Evolutionary conservation across 352 stramenopile species (phyloP), one percentile per base, ranked within the genome.

Genomic region (Phytophthora capsici): DNA sequence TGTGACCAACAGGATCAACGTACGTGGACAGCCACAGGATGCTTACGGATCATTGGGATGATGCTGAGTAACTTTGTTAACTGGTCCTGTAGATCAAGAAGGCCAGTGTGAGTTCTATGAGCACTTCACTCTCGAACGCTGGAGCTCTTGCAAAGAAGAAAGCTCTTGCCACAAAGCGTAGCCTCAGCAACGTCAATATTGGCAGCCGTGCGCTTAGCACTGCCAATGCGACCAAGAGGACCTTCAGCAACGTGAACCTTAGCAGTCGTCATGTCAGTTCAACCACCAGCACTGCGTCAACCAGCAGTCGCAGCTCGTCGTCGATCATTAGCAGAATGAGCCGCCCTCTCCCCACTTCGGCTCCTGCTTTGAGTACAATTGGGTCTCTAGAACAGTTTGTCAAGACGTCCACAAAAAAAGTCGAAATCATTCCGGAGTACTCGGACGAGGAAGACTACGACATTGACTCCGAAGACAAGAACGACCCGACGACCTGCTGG

Each of bases 391-490:
- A 67, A 40, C 28, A 80, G 9, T 47, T 44, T 19, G 58, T 77
- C 32, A 78, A 77, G 45, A 43, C 34, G 14, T 68, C 48, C 5
- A 69, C 79, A 20, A 68, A 32, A 32, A 12, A 69, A 36, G 45
- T 77, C 30, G 50, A 69, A 19, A 36, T 77, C 43, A 41, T 66
- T 13, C 43, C 57, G 4, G 22, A 26, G 17, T 66, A 44, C 32
- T 20, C n/a, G 2, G 50, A 73, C 54, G 34, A 61, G 26, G 57
- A 78, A 22, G 68, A 77, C 14, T 71, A 90, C 41, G 88, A 94
- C 56, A 94, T 95, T 58, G 87, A 95, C 44, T 81, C 75, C 17
- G 73, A 73, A n/a, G 82, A 93, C 66, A 90, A 83, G 65, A 49
- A 82, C 28, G 78, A 93, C 46, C 70, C 84, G 7, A 75, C 70